Percentiles rank a stretch among this genome's conserved stretches.
These are phyloP conservation scores for Cladosporium austrohemisphaericum DNA, from an alignment of 2,329 filamentous ascomycete genomes.

Conservation along the genomic window DNA sequence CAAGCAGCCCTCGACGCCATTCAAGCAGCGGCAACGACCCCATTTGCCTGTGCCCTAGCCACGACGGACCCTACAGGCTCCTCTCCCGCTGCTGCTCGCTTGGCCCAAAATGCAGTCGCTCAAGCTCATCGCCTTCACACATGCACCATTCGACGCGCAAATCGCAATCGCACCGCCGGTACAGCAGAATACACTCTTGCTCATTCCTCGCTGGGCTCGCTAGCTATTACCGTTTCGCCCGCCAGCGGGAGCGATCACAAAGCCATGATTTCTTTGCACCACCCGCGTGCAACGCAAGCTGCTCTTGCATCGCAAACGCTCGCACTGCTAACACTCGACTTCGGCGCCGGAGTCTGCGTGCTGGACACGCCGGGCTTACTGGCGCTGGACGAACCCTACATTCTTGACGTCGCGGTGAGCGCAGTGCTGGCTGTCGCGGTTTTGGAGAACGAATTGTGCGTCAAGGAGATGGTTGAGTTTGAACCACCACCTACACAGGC, in stretches of 20 bases:
- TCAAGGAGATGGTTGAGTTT: slow-evolving; percentile 27
- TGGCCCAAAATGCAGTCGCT: slow-evolving; percentile 54
- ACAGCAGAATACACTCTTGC: slow-evolving; percentile 42
- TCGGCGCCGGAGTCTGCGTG: slow-evolving; percentile 38
- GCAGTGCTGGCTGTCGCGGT: slow-evolving; percentile 45
- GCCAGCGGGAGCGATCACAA: slow-evolving; percentile 18
- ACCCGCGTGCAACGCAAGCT: slow-evolving; percentile 38
- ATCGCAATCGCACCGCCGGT: slow-evolving; percentile 29
- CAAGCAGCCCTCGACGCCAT: slow-evolving; percentile 45
- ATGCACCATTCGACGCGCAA: slow-evolving; percentile 65
- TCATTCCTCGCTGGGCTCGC: slow-evolving; percentile 43
- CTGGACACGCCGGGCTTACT: slow-evolving; percentile 44
- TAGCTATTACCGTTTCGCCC: slow-evolving; percentile 37
- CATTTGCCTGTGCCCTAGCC: slow-evolving; percentile 51
- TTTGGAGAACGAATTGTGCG: slow-evolving; percentile 37
- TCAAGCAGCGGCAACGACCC: slow-evolving; percentile 43
- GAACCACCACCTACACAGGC: slow-evolving; percentile 29
- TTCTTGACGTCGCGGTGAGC: slow-evolving; percentile 43
- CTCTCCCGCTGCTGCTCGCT: slow-evolving; percentile 58
- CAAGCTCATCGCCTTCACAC: slow-evolving; percentile 65
- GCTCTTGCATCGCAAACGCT: slow-evolving; percentile 38
- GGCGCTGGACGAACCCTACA: slow-evolving; percentile 42
- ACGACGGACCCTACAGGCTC: slow-evolving; percentile 65
- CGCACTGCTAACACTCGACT: slow-evolving; percentile 44
- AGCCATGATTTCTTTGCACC: slow-evolving; percentile 35